These are phyloP conservation scores for Bonia amplexicaulis DNA, from an alignment of 176 grass and related monocot genomes.

Conservation along the genomic window DNA sequence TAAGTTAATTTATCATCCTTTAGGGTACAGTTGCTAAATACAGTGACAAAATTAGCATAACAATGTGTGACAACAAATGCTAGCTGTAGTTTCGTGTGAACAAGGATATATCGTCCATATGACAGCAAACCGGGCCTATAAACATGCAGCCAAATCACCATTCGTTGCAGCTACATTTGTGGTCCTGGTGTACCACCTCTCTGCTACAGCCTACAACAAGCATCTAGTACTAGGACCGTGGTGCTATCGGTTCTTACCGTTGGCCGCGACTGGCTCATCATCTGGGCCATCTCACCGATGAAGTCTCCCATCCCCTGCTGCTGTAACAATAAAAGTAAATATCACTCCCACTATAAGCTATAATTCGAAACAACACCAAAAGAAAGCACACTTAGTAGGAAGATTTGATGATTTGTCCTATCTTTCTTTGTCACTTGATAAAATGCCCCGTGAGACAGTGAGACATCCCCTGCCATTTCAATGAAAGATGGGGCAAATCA, in stretches of 20 bases:
- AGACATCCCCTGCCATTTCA: too few species aligned
- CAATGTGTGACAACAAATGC: neutral
- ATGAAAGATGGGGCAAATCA: too few species aligned
- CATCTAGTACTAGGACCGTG: neutral
- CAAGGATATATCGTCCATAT: neutral
- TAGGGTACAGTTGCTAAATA: neutral
- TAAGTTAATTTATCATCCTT: neutral
- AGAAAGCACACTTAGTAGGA: neutral
- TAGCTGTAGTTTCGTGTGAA: neutral
- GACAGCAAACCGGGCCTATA: neutral
- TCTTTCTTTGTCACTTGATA: too few species aligned
- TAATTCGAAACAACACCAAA: neutral
- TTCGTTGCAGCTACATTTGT: neutral
- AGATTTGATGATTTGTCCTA: too few species aligned
- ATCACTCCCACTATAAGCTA: neutral
- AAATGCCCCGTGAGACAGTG: too few species aligned
- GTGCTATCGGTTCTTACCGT: slow-evolving; percentile 37
- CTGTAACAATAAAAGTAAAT: neutral
- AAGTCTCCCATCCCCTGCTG: slow-evolving; percentile 88
- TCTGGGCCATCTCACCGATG: slow-evolving; percentile 87
- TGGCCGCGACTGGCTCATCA: slow-evolving; percentile 81
- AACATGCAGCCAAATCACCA: neutral
- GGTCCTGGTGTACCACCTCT: neutral
- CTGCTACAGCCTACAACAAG: neutral
- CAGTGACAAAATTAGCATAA: neutral